Percentiles rank a stretch among this genome's conserved stretches.
Conservation (phyloP, 2,329 filamentous ascomycete genomes). For the Cladosporium sp. region DNA sequence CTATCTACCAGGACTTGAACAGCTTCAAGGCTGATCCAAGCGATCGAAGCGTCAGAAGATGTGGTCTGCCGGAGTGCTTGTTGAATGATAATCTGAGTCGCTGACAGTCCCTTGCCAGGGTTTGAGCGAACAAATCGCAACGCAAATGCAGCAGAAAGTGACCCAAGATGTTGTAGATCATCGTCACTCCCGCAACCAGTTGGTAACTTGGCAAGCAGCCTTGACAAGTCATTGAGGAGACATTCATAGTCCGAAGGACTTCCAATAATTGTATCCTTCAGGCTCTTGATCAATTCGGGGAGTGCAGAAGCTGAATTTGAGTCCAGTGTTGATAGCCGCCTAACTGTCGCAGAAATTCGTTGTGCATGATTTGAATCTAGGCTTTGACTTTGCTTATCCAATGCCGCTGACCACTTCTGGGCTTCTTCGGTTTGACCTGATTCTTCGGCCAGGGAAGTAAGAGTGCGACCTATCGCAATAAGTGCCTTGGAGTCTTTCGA, state of each 20-base stretch:
- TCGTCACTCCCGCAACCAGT: background rate
- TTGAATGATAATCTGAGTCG: conserved; percentile 26
- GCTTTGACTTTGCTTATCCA: conserved; percentile 19
- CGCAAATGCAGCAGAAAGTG: conserved; percentile 28
- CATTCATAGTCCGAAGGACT: conserved; percentile 30
- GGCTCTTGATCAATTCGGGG: background rate
- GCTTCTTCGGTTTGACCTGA: conserved; percentile 20
- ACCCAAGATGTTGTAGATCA: background rate
- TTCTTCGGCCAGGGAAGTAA: conserved; percentile 26
- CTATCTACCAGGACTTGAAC: conserved; percentile 61
- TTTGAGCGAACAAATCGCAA: conserved; percentile 31
- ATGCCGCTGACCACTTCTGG: conserved; percentile 20
- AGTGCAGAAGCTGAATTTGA: background rate
- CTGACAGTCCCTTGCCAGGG: conserved; percentile 21
- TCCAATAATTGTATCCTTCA: conserved; percentile 27
- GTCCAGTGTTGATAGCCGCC: background rate
- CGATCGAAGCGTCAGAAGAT: conserved; percentile 25
- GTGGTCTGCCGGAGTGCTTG: conserved; percentile 23
- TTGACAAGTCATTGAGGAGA: conserved; percentile 26
- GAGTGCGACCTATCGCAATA: conserved; percentile 19
- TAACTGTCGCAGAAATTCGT: conserved; percentile 21
- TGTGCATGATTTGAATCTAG: conserved; percentile 26
- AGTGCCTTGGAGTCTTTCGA: conserved; percentile 2
- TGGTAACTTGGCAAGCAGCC: conserved; percentile 1
- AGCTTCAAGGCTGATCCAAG: conserved; percentile 55